These are phyloP conservation scores for Stephanodiscus triporus DNA, from an alignment of 108 stramenopile species.

Conservation along the genomic window DNA sequence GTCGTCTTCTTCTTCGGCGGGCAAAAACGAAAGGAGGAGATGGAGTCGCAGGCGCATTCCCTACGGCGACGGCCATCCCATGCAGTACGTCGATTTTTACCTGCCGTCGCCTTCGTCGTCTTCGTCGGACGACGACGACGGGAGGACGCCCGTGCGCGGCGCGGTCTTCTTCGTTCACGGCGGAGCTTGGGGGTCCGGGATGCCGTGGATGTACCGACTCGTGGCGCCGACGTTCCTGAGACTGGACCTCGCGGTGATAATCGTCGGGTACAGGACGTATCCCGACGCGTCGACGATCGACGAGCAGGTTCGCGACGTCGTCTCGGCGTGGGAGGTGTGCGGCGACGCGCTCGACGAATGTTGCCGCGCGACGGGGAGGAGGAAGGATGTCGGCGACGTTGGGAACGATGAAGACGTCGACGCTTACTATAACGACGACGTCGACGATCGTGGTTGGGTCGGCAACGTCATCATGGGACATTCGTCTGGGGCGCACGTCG, in stretches of 20 bases:
- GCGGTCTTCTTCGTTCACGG: conserved; percentile 68
- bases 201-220: conserved; percentile 81
- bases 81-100: conserved; percentile 73
- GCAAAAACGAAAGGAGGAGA: neutral
- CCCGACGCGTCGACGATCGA: conserved; percentile 55
- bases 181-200: conserved; percentile 84
- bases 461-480: conserved; percentile 73
- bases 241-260: conserved; percentile 27
- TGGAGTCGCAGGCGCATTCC: conserved; percentile 31
- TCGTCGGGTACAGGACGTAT: conserved; percentile 81
- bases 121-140: neutral
- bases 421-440: too few relatives aligned
- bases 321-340: conserved; percentile 25
- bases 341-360: conserved; percentile 5
- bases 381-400: conserved; percentile 16
- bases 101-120: conserved; percentile 31
- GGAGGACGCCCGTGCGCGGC: conserved; percentile 20
- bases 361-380: conserved; percentile 27
- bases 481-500: conserved; percentile 82
- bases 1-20: neutral
- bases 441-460: conserved; percentile 21
- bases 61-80: conserved; percentile 57
- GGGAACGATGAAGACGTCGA: neutral
- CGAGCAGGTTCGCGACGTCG: conserved; percentile 66
- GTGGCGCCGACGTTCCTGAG: conserved; percentile 66